Base-by-base conservation (phyloP, 2,329 filamentous ascomycete genomes). In the Cladosporium halotolerans region DNA sequence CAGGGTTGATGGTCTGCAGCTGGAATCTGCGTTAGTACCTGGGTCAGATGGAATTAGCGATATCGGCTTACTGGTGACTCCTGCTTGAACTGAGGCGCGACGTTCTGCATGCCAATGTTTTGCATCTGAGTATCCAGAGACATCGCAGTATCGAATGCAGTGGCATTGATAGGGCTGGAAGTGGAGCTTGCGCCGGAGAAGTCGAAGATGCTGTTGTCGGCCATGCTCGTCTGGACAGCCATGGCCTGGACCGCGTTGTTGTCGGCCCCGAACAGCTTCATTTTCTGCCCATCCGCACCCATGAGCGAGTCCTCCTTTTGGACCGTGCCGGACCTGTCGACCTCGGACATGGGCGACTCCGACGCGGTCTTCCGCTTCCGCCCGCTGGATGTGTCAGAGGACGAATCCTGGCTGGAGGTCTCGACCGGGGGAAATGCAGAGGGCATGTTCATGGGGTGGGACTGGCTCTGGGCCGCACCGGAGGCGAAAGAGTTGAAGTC, bases 131-230 rank as follows among this genome's bases (percentile, higher is more conserved):
- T 58, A 47, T 66, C 60, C 31, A 66, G 52, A 9, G 60, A 62
- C 58, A 67, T 61, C 50, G 63, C 60, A 7, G 58, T 54, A 38
- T 63, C 61, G 54, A 63, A 65, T 9, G 63, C 62, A n/a, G 58
- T 56, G 18, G 58, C 49, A 53, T 65, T 63, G 14, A 62, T 59
- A 9, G 82, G 80, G 56, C 80, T 85, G 59, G 76, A 81, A 2
- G 79, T 53, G 16, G 51, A 46, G 44, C 51, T 53, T 43, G 43
- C 43, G 19, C 45, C 45, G 28, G 51, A 47, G 44, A 84, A 83
- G 58, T 82, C 78, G 59, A 83, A 81, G 36, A 53, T 53, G 36
- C 45, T 47, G 28, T 53, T 46, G 40, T 53, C 51, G 33, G 51
- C 43, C 44, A 53, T 53, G 38, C 51, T 47, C 18, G 51, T 42